These are phyloP conservation scores for Orbilia javanica DNA, from an alignment of 2,329 filamentous ascomycete species.

Conservation along the genomic window DNA sequence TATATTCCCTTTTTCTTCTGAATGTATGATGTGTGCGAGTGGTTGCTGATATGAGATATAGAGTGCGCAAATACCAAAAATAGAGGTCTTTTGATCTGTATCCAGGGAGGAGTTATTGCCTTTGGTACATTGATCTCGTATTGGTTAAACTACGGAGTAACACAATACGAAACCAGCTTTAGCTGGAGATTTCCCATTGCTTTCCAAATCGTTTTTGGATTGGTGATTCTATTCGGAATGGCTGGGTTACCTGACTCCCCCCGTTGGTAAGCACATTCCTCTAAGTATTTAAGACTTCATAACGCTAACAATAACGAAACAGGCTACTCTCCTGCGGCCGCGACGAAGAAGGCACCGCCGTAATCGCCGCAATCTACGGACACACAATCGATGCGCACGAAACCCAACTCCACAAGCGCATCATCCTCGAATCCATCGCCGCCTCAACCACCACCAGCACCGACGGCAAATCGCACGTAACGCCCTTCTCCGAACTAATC, in stretches of 20 bases:
- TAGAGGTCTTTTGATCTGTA: slow-evolving; percentile 73
- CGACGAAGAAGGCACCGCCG: slow-evolving; percentile 68
- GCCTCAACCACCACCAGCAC: slow-evolving; percentile 67
- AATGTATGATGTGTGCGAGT: too few relatives aligned
- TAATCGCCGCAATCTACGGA: slow-evolving; percentile 69
- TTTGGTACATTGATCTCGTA: slow-evolving; percentile 70
- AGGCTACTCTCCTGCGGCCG: slow-evolving; percentile 67
- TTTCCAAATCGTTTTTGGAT: slow-evolving; percentile 72
- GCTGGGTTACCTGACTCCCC: slow-evolving; percentile 68
- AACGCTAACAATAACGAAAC: slow-evolving; percentile 13
- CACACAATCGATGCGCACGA: slow-evolving; percentile 70
- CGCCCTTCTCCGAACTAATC: slow-evolving; percentile 70
- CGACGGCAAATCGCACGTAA: slow-evolving; percentile 59
- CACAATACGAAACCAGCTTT: slow-evolving; percentile 68
- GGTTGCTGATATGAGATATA: slow-evolving; percentile 7
- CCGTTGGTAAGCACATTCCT: slow-evolving; percentile 67
- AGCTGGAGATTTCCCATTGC: slow-evolving; percentile 74
- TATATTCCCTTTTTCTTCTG: background rate
- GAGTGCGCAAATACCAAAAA: slow-evolving; percentile 67
- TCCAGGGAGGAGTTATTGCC: slow-evolving; percentile 69
- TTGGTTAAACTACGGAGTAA: slow-evolving; percentile 72
- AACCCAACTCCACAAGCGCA: slow-evolving; percentile 73
- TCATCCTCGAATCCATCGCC: slow-evolving; percentile 77
- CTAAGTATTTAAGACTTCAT: slow-evolving; percentile 60
- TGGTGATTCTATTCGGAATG: slow-evolving; percentile 71